These are phyloP conservation scores for Aegilops bicornis DNA, from an alignment of 176 grass and related monocot genomes.

Conservation along the genomic window DNA sequence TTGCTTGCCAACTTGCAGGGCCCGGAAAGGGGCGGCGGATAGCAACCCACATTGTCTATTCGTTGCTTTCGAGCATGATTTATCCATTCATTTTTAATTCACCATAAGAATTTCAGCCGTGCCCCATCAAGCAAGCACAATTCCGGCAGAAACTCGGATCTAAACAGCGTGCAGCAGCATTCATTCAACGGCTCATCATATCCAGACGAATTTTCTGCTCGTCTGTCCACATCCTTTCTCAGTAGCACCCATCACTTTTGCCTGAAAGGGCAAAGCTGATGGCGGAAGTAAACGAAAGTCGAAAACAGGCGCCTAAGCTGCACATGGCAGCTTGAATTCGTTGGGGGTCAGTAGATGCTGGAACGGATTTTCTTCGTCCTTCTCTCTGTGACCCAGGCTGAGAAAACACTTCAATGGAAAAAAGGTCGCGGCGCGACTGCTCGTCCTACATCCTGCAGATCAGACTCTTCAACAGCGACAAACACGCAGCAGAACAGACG, in stretches of 20 bases:
- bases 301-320: conserved; percentile 3
- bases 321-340: neutral
- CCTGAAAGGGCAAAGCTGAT: conserved; percentile 18
- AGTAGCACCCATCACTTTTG: conserved; percentile 4
- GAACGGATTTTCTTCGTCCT: neutral
- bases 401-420: neutral
- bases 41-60: conserved; percentile 26
- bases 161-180: neutral
- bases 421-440: neutral
- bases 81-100: neutral
- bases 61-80: conserved; percentile 28
- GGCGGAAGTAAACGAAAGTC: conserved; percentile 2
- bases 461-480: neutral
- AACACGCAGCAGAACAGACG: neutral
- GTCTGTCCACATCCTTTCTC: neutral
- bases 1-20: conserved; percentile 27
- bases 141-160: neutral
- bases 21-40: conserved; percentile 32
- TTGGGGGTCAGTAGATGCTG: neutral
- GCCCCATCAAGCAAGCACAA: neutral
- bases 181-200: conserved; percentile 1
- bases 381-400: neutral
- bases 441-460: neutral
- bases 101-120: neutral
- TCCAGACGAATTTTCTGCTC: neutral